Evolutionary conservation across 2,329 filamentous ascomycete genomes (phyloP).

Genomic region (Penicillium carneum): DNA sequence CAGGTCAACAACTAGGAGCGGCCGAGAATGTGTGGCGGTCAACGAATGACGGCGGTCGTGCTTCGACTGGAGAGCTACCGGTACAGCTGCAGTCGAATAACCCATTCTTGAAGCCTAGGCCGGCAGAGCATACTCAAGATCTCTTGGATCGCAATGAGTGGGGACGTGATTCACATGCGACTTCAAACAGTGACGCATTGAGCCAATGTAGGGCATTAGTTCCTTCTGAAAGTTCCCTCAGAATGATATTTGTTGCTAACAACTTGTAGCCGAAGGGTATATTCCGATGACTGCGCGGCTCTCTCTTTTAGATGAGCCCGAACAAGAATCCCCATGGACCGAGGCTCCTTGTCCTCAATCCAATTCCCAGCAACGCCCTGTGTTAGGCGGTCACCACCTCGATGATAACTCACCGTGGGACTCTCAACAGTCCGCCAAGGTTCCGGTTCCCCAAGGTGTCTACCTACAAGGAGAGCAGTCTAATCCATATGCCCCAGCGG

Average conservation of each 20-base stretch:
- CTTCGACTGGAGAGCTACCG: constrained; percentile 36
- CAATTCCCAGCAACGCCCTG: constrained; percentile 17
- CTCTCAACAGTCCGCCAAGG: constrained; percentile 31
- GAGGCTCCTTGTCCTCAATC: constrained; percentile 26
- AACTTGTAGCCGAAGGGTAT: constrained; percentile 43
- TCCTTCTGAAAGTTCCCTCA: background rate
- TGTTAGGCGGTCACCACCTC: constrained; percentile 9
- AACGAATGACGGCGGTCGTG: constrained; percentile 19
- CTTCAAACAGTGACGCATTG: constrained; percentile 41
- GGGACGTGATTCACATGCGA: constrained; percentile 30
- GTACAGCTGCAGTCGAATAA: constrained; percentile 50
- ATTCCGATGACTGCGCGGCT: constrained; percentile 52
- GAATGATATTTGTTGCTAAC: constrained; percentile 21
- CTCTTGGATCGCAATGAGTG: constrained; percentile 33
- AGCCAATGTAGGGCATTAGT: constrained; percentile 43
- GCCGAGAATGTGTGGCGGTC: constrained; percentile 35
- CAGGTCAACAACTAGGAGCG: constrained; percentile 33
- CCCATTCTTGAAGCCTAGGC: constrained; percentile 47
- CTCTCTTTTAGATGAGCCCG: constrained; percentile 45
- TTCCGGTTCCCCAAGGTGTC: constrained; percentile 25
- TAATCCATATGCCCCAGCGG: constrained; percentile 28
- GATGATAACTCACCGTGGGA: constrained; percentile 30
- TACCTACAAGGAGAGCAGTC: constrained; percentile 26
- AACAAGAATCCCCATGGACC: constrained; percentile 40
- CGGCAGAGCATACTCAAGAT: constrained; percentile 29